Evolutionary conservation across 768 basidiomycete species (phyloP), one percentile per base, ranked within the genome.

Genomic region (Pisolithus marmoratus): DNA sequence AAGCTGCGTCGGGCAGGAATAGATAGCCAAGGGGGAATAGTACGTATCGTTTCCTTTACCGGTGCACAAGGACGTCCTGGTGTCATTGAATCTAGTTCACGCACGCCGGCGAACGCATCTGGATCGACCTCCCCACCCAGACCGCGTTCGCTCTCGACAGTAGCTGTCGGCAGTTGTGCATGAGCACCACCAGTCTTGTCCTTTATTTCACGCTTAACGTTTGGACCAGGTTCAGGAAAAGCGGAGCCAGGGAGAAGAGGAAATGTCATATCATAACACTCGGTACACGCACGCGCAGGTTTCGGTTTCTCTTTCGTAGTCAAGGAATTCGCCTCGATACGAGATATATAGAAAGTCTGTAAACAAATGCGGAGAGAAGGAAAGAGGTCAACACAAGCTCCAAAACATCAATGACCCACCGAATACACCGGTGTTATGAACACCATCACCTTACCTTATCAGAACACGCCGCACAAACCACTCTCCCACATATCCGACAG

Each of bases 251-350:
- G 20, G 36, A 20, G 19, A 60, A 38, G 29, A 87, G 90, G 90
- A 58, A 95, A 95, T 17, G 94, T 86, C 12, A 85, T 79, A 55
- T 90, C 87, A 60, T 85, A 95, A 67, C 93, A 95, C 2, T 85
- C 78, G 50, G 90, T 84, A 64, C 93, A 95, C 7, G 91, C 85
- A 3, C 93, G 79, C 2, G 89, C 85, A 37, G 87, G 74, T 61
- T 86, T 81, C 72, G 64, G 69, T 60, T 36, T 71, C 63, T 19
- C 74, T 70, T 50, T 80, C 76, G 9, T 74, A 55, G 37, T 67
- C 71, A 4, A 72, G 55, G 54, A 56, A 24, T 64, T 52, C 53
- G 89, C 23, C 8, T 66, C 59, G 8, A 53, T 48, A 38, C 53
- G 56, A 2, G 85, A 65, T 48, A 94, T 85, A 66, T 85, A 88